Percentiles rank a stretch among this genome's conserved stretches.
Evolutionary conservation across 208 protist genomes (phyloP).

Genomic region (Trypanosoma rangeli): DNA sequence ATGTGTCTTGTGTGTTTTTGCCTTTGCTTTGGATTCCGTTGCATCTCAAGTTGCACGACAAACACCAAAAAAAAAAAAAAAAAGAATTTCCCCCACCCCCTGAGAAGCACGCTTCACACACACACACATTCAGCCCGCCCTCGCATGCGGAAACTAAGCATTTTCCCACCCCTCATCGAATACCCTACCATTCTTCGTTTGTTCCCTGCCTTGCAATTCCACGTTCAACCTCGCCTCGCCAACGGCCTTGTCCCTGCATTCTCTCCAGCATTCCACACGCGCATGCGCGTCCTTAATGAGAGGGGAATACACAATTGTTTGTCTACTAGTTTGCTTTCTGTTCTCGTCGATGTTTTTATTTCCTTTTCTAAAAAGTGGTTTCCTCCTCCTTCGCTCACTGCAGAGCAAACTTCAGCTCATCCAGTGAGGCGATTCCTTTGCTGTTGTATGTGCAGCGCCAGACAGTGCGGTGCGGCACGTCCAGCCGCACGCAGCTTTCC

Average conservation of each 20-base stretch:
- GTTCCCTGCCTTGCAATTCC: too few species aligned
- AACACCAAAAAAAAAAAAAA: not conserved
- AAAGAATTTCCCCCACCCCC: not conserved
- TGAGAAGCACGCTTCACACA: not conserved
- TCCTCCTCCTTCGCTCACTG: not conserved
- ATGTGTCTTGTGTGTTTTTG: too few species aligned
- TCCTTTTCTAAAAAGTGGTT: not conserved
- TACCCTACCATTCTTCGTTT: not conserved
- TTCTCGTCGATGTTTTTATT: not conserved
- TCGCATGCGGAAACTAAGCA: too few species aligned
- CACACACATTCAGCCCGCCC: too few species aligned
- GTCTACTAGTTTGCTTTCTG: not conserved
- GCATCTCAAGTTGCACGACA: too few species aligned
- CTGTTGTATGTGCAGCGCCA: conserved; percentile 88
- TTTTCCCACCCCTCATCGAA: not conserved
- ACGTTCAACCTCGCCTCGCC: not conserved
- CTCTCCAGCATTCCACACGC: not conserved
- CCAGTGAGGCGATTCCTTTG: conserved; percentile 76
- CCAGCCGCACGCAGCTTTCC: conserved; percentile 70
- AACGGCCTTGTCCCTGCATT: not conserved
- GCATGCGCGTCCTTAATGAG: not conserved
- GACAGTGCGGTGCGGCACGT: conserved; percentile 82
- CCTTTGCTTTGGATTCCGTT: too few species aligned
- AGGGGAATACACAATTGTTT: not conserved
- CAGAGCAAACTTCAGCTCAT: conserved; percentile 61